Percentiles rank a stretch among this genome's conserved stretches.
These are phyloP conservation scores for Heteromeles arbutifolia DNA, from an alignment of 306 rosid species.

Conservation along the genomic window DNA sequence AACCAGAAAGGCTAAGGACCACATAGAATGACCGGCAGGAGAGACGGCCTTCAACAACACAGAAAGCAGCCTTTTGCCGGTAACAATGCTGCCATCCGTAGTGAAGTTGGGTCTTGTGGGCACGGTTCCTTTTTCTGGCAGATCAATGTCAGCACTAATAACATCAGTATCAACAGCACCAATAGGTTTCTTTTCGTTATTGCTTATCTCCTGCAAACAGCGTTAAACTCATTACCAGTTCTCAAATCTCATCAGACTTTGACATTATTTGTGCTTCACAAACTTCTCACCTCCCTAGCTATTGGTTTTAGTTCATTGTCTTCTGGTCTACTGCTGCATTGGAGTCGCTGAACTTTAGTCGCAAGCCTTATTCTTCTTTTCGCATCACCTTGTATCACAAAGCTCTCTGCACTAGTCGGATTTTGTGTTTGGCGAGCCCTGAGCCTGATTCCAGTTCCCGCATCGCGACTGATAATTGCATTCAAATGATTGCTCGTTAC, in stretches of 20 bases:
- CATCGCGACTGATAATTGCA: slow-evolving; percentile 9
- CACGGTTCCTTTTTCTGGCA: slow-evolving; percentile 8
- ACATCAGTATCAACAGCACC: background rate
- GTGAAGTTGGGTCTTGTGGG: slow-evolving; percentile 6
- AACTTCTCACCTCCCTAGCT: slow-evolving; percentile 41
- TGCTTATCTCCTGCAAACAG: slow-evolving; percentile 42
- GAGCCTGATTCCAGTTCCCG: slow-evolving; percentile 32
- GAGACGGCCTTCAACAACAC: slow-evolving; percentile 18
- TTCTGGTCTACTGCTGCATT: slow-evolving; percentile 16
- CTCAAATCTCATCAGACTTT: slow-evolving; percentile 3
- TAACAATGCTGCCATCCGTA: slow-evolving; percentile 13
- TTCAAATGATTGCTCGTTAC: slow-evolving; percentile 25
- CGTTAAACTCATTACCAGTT: slow-evolving; percentile 23
- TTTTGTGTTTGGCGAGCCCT: slow-evolving; percentile 27
- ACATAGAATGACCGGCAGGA: slow-evolving; percentile 15
- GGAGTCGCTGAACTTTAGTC: background rate
- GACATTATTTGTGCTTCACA: slow-evolving; percentile 10
- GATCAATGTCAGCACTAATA: background rate
- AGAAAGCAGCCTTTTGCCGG: slow-evolving; percentile 21
- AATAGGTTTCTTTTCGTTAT: slow-evolving; percentile 25
- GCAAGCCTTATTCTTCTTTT: slow-evolving; percentile 51
- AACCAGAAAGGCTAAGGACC: slow-evolving; percentile 39
- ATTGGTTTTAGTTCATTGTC: slow-evolving; percentile 31
- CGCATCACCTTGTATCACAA: slow-evolving; percentile 39
- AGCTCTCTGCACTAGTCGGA: slow-evolving; percentile 9